Percentiles rank a stretch among this genome's conserved stretches.
Evolutionary conservation across 2,329 filamentous ascomycete genomes (phyloP).

Genomic region (Paecilomyces sp.): DNA sequence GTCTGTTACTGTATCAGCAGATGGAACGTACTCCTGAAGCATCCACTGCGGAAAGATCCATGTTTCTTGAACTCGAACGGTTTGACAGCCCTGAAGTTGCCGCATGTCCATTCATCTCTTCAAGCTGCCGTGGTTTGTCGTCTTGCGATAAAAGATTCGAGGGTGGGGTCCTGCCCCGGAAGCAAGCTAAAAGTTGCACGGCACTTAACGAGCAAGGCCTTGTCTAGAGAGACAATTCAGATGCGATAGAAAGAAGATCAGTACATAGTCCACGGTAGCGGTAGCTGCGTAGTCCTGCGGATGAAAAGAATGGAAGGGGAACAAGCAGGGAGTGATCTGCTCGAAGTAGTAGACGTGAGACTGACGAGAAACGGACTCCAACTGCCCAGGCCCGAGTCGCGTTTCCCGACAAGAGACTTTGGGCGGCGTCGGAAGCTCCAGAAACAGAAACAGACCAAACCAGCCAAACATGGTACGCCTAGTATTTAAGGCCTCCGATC

Average conservation of each 20-base stretch:
- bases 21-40: background rate
- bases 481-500: background rate
- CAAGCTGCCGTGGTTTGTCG: background rate
- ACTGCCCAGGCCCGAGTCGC: background rate
- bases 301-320: background rate
- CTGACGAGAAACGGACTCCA: background rate
- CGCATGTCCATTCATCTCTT: background rate
- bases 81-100: background rate
- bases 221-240: background rate
- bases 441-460: background rate
- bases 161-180: background rate
- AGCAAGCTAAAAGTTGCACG: background rate
- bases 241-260: background rate
- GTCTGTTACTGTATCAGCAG: background rate
- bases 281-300: background rate
- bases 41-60: background rate
- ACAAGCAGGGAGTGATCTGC: background rate
- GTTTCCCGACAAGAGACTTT: background rate
- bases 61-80: conserved; percentile 5
- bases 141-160: background rate
- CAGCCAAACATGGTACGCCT: background rate
- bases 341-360: background rate
- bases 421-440: background rate
- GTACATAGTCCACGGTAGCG: background rate
- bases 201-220: background rate